phyloP scores from a whole-genome alignment of 352 stramenopile genomes.

The Blastocystis sp. region DNA sequence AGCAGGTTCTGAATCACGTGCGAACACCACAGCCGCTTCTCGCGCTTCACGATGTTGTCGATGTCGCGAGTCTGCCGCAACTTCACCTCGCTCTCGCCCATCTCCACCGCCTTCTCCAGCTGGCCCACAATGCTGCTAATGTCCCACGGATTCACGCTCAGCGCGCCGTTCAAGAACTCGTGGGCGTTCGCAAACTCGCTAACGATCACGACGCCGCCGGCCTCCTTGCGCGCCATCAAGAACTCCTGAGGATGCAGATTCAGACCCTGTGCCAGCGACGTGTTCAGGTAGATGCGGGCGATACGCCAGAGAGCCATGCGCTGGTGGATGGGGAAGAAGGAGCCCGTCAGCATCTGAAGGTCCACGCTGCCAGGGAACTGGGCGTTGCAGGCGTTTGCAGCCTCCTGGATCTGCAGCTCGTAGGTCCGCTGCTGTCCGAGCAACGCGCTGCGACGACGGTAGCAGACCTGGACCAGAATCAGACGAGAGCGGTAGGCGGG shows the following conservation, averaged over 20 bases:
- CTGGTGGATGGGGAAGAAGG: slow-evolving; percentile 23
- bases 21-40: not conserved
- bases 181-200: slow-evolving; percentile 47
- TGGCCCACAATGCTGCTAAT: slow-evolving; percentile 4
- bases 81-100: not conserved
- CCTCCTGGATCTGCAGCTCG: not conserved
- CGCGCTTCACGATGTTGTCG: slow-evolving; percentile 9
- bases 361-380: slow-evolving; percentile 5
- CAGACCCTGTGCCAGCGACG: slow-evolving; percentile 16
- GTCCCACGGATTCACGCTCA: slow-evolving; percentile 52
- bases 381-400: not conserved
- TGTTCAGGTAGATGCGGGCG: slow-evolving; percentile 48
- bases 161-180: slow-evolving; percentile 54
- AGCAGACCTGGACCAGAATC: slow-evolving; percentile 38
- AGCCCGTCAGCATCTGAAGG: slow-evolving; percentile 38
- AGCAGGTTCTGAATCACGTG: slow-evolving; percentile 44
- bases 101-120: slow-evolving; percentile 39
- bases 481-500: not conserved
- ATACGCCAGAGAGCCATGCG: slow-evolving; percentile 42
- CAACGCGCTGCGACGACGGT: not conserved
- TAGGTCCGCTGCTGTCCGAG: not conserved
- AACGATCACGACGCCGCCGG: slow-evolving; percentile 36
- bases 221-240: slow-evolving; percentile 15
- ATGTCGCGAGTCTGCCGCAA: not conserved
- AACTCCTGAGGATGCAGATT: slow-evolving; percentile 54